phyloP scores from a whole-genome alignment of 768 basidiomycete genomes.

The Russula emetica region DNA sequence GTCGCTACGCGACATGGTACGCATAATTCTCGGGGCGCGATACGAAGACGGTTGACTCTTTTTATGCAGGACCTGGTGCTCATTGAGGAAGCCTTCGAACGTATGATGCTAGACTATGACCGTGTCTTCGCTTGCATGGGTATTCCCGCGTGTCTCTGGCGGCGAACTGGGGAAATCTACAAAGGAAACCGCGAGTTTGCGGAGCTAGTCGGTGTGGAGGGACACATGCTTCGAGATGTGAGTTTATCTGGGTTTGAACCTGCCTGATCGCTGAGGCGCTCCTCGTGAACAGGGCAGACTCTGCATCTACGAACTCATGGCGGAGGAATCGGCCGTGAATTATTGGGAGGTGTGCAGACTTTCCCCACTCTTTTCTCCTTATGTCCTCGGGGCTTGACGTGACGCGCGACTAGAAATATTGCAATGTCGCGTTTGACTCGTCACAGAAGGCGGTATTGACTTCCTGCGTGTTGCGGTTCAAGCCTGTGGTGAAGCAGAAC shows the following conservation, averaged over 20 bases:
- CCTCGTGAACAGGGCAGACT: conserved; percentile 59
- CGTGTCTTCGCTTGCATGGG: conserved; percentile 94
- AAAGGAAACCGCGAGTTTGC: conserved; percentile 97
- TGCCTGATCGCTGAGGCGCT: not conserved
- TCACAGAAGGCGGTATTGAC: conserved; percentile 90
- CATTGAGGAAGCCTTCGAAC: conserved; percentile 97
- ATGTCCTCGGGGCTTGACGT: not conserved
- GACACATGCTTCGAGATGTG: conserved; percentile 83
- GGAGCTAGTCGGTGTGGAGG: conserved; percentile 82
- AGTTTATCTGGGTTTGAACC: conserved; percentile 31
- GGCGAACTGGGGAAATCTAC: conserved; percentile 96
- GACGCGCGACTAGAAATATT: conserved; percentile 68
- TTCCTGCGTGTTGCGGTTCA: conserved; percentile 81
- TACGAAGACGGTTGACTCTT: conserved; percentile 6
- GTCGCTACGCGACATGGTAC: conserved; percentile 74
- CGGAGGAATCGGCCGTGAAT: conserved; percentile 92
- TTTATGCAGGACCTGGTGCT: conserved; percentile 77
- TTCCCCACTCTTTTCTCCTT: not conserved
- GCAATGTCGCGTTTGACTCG: conserved; percentile 88
- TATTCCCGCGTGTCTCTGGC: conserved; percentile 95
- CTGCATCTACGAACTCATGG: conserved; percentile 98
- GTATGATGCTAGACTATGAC: conserved; percentile 91
- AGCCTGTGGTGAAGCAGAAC: conserved; percentile 53
- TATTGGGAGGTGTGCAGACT: conserved; percentile 81
- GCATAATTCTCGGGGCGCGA: conserved; percentile 30